phyloP scores from a whole-genome alignment of 306 rosid species.

The Hippophae rhamnoides region DNA sequence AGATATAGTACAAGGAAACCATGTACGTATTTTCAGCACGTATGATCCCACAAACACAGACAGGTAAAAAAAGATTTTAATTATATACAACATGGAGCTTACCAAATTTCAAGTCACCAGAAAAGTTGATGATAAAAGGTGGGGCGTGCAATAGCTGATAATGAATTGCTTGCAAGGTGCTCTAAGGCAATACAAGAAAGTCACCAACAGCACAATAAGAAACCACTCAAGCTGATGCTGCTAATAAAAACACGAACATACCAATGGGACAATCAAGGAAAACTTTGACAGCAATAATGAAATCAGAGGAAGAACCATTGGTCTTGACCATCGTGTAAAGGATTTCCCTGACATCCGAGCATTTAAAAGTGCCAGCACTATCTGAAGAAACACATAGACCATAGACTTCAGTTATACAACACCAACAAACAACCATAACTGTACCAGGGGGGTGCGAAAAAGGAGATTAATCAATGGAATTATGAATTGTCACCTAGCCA shows the following conservation, averaged over 20 bases:
- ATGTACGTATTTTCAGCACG: background rate
- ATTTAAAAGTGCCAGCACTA: constrained; percentile 64
- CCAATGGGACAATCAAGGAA: constrained; percentile 84
- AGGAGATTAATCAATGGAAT: background rate
- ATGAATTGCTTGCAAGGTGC: constrained; percentile 65
- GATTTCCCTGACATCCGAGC: constrained; percentile 78
- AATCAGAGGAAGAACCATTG: constrained; percentile 64
- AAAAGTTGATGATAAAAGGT: constrained; percentile 56
- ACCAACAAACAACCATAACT: too few species aligned
- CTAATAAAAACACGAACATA: constrained; percentile 23
- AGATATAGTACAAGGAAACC: background rate
- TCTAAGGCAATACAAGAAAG: constrained; percentile 39
- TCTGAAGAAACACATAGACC: constrained; percentile 32
- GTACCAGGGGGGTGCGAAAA: background rate
- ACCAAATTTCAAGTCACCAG: constrained; percentile 88
- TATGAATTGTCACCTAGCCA: background rate
- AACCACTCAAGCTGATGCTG: constrained; percentile 4
- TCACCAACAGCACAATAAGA: constrained; percentile 16
- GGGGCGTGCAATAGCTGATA: constrained; percentile 82
- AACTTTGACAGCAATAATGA: constrained; percentile 81
- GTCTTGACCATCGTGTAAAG: constrained; percentile 56
- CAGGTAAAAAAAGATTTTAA: background rate
- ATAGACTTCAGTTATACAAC: constrained; percentile 17
- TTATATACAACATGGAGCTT: constrained; percentile 15
- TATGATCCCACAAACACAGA: constrained; percentile 10